phyloP scores from a whole-genome alignment of 495 filamentous ascomycete genomes.

The Penicillium paradoxum region DNA sequence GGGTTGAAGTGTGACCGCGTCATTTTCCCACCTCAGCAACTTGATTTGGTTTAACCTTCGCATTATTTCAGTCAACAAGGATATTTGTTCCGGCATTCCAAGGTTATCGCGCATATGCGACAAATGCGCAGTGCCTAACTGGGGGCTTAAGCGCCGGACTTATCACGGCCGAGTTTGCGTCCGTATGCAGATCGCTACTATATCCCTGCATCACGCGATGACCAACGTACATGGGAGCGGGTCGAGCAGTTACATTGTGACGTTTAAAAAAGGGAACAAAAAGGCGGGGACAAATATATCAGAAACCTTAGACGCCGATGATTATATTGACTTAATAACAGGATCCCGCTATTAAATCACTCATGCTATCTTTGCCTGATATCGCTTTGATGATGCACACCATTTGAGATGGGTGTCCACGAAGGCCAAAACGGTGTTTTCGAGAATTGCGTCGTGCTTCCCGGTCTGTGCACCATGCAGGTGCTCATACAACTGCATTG shows the following conservation, averaged over 20 bases:
- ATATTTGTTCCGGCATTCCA: too few species aligned
- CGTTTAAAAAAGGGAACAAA: too few species aligned
- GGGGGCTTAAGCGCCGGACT: too few species aligned
- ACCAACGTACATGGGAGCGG: too few species aligned
- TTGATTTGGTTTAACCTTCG: too few species aligned
- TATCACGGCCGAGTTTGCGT: too few species aligned
- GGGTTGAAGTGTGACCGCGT: too few species aligned
- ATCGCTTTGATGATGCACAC: not conserved
- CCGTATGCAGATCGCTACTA: too few species aligned
- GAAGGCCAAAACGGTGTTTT: not conserved
- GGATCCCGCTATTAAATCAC: not conserved
- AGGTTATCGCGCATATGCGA: too few species aligned
- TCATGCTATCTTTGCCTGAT: not conserved
- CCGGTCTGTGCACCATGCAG: not conserved
- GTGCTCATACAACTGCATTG: not conserved
- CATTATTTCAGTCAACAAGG: too few species aligned
- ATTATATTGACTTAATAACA: not conserved
- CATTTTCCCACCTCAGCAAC: too few species aligned
- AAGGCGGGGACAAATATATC: not conserved
- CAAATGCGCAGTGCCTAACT: not conserved
- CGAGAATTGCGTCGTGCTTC: not conserved
- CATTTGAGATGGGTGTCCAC: not conserved
- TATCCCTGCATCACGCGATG: too few species aligned
- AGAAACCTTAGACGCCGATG: not conserved
- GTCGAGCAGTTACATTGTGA: not conserved